These are phyloP conservation scores for Cylindrotheca fusiformis DNA, from an alignment of 108 stramenopile species.

Conservation along the genomic window DNA sequence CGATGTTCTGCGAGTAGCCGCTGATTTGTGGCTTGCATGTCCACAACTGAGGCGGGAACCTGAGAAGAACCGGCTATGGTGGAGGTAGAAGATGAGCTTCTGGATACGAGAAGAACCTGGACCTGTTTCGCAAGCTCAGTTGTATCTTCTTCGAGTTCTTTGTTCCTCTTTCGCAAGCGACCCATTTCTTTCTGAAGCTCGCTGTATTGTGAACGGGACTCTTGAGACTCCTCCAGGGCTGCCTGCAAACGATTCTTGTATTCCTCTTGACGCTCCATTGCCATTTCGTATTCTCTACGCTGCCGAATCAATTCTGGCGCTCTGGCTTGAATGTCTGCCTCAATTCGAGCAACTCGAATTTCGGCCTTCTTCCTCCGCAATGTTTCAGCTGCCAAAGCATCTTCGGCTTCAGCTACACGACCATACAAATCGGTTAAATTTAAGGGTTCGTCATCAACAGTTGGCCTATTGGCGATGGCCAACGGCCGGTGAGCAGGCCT, in stretches of 20 bases:
- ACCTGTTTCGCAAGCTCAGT: constrained; percentile 82
- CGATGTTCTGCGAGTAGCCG: constrained; percentile 62
- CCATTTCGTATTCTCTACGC: constrained; percentile 73
- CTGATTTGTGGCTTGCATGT: constrained; percentile 82
- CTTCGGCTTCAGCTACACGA: constrained; percentile 65
- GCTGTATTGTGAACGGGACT: constrained; percentile 46
- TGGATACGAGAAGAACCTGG: constrained; percentile 62
- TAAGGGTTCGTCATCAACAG: constrained; percentile 49
- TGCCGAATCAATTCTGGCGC: constrained; percentile 74
- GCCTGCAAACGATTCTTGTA: constrained; percentile 52
- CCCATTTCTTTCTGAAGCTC: constrained; percentile 52
- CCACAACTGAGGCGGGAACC: constrained; percentile 25
- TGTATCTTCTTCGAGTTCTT: constrained; percentile 54
- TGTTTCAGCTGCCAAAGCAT: constrained; percentile 54
- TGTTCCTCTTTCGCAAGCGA: constrained; percentile 37
- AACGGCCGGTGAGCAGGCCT: neutral
- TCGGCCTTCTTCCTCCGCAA: constrained; percentile 56
- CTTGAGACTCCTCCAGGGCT: constrained; percentile 61
- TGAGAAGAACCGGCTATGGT: constrained; percentile 1
- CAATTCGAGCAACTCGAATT: constrained; percentile 58
- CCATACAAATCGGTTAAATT: constrained; percentile 68
- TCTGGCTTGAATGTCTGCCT: constrained; percentile 65
- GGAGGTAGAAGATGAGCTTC: constrained; percentile 16
- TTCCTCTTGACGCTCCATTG: constrained; percentile 66
- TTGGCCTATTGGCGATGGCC: constrained; percentile 17